Conservation (phyloP, 768 basidiomycete genomes). For the Naganishia friedmannii region DNA sequence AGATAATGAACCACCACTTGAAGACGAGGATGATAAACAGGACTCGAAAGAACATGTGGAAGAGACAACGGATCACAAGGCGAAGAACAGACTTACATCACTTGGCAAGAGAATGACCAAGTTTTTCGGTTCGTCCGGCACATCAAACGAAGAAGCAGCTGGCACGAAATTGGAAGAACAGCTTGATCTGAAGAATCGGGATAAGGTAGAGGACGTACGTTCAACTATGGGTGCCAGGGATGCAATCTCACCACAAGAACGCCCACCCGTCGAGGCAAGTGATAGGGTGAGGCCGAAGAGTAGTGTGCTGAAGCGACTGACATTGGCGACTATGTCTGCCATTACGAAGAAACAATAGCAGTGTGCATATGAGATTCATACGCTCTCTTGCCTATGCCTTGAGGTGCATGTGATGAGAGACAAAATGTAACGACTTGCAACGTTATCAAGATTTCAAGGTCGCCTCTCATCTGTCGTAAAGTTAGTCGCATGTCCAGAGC, state of each 20-base stretch:
- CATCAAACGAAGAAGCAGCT: background rate
- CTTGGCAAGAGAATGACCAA: slow-evolving; percentile 18
- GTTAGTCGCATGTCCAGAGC: too few species aligned
- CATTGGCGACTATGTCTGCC: background rate
- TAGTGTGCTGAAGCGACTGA: background rate
- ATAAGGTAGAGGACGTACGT: background rate
- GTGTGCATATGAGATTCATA: too few species aligned
- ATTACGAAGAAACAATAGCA: background rate
- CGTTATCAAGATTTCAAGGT: too few species aligned
- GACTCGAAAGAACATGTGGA: background rate
- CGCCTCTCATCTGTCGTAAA: too few species aligned
- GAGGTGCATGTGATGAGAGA: too few species aligned
- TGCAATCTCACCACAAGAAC: too few species aligned
- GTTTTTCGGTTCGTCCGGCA: background rate
- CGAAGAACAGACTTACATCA: background rate
- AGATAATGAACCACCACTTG: background rate
- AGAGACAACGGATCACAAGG: background rate
- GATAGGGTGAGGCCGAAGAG: background rate
- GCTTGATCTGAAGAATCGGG: background rate
- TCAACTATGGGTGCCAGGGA: background rate
- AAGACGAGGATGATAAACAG: background rate
- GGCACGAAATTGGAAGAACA: background rate
- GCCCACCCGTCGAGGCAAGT: too few species aligned
- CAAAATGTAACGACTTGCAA: too few species aligned
- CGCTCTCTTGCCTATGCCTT: too few species aligned